A percentile compares a stretch with the other conserved stretches of the same genome.
These are phyloP conservation scores for Amaranthus tricolor DNA, from an alignment of 179 eudicot genomes.

Conservation along the genomic window DNA sequence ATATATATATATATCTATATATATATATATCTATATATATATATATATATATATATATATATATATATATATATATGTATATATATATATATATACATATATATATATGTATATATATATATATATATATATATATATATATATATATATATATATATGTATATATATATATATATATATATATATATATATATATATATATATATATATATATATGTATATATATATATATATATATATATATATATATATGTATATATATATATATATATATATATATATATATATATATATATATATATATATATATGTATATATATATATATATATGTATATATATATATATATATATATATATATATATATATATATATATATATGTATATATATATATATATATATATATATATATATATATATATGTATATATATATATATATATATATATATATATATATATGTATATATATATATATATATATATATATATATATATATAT, in stretches of 20 bases:
- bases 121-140: background rate
- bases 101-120: background rate
- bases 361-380: no score
- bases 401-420: no score
- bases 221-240: slow-evolving; percentile 1
- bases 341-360: slow-evolving; percentile 7
- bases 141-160: background rate
- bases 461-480: no score
- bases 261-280: background rate
- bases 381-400: no score
- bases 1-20: no score
- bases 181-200: background rate
- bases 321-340: background rate
- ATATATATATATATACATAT: slow-evolving; percentile 1
- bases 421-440: no score
- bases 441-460: no score
- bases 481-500: no score
- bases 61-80: slow-evolving; percentile 1
- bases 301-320: slow-evolving; percentile 4
- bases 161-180: background rate
- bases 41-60: background rate
- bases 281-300: slow-evolving; percentile 2
- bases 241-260: background rate
- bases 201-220: background rate
- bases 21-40: no score